phyloP scores from a whole-genome alignment of 176 grass and related monocot genomes.

The Cymbopogon citratus region DNA sequence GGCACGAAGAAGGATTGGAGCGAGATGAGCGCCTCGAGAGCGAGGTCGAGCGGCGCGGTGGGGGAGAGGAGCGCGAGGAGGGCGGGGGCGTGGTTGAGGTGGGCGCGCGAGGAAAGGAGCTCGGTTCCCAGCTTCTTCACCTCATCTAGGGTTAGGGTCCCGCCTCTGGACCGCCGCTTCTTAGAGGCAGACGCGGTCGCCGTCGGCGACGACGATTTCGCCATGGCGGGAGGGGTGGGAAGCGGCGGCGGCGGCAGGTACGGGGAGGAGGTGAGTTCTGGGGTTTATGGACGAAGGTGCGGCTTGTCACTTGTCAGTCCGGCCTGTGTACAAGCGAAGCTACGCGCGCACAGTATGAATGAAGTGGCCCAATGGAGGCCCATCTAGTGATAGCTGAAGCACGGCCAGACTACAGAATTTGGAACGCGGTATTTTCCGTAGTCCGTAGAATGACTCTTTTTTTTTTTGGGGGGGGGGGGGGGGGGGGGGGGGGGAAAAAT shows the following conservation, averaged over 20 bases:
- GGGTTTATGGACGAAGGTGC: conserved; percentile 9
- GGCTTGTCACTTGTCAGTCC: not conserved
- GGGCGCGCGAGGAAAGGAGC: conserved; percentile 70
- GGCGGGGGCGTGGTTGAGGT: conserved; percentile 86
- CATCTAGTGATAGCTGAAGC: not conserved
- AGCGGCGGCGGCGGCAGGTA: conserved; percentile 11
- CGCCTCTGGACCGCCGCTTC: conserved; percentile 22
- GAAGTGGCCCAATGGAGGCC: not conserved
- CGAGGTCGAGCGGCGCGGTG: conserved; percentile 30
- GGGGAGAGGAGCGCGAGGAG: conserved; percentile 66
- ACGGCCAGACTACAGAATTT: no score
- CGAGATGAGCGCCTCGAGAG: conserved; percentile 73
- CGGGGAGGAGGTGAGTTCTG: not conserved
- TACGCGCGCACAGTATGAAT: not conserved
- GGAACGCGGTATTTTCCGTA: no score
- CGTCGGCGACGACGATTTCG: conserved; percentile 5
- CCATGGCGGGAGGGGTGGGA: conserved; percentile 23
- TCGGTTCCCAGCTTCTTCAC: conserved; percentile 51
- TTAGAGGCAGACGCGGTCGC: not conserved
- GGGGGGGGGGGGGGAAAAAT: no score
- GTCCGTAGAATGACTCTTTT: no score
- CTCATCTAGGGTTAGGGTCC: conserved; percentile 39
- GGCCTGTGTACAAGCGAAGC: not conserved
- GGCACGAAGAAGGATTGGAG: conserved; percentile 90
- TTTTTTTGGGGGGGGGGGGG: no score